These are phyloP conservation scores for Carex cristatella DNA, from an alignment of 176 grass and related monocot species.

Conservation along the genomic window DNA sequence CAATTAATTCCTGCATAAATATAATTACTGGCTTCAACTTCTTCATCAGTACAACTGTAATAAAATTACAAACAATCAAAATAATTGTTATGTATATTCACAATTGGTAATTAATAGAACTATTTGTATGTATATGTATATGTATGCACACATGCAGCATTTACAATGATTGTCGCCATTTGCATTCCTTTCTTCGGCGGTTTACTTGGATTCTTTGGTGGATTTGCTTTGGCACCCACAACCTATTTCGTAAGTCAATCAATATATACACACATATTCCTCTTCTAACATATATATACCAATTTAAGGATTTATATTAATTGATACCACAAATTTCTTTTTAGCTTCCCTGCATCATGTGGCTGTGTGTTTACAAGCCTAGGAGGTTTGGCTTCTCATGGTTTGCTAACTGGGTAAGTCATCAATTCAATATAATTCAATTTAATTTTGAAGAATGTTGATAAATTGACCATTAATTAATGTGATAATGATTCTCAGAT, in stretches of 20 bases:
- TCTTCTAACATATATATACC: neutral
- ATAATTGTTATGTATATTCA: neutral
- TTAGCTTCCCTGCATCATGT: slow-evolving; percentile 70
- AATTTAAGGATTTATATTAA: neutral
- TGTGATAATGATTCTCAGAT: slow-evolving; percentile 24
- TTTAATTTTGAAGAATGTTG: neutral
- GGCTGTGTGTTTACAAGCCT: slow-evolving; percentile 51
- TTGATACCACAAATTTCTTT: neutral
- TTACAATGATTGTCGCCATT: slow-evolving; percentile 7
- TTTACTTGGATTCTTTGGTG: slow-evolving; percentile 3
- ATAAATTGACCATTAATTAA: neutral
- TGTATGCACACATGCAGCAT: neutral
- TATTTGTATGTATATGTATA: neutral
- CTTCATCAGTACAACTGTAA: too few relatives aligned
- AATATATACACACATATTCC: too few relatives aligned
- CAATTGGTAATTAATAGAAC: neutral
- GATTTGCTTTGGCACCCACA: slow-evolving; percentile 25
- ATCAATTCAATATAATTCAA: neutral
- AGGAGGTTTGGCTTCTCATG: slow-evolving; percentile 51
- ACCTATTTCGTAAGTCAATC: slow-evolving; percentile 44
- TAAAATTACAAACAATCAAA: neutral
- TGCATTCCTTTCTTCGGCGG: slow-evolving; percentile 33
- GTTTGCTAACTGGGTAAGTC: slow-evolving; percentile 50
- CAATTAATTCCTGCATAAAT: neutral
- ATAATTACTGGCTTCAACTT: neutral